Base-by-base conservation (phyloP, 345 rosid genomes). In the Theobroma cacao region DNA sequence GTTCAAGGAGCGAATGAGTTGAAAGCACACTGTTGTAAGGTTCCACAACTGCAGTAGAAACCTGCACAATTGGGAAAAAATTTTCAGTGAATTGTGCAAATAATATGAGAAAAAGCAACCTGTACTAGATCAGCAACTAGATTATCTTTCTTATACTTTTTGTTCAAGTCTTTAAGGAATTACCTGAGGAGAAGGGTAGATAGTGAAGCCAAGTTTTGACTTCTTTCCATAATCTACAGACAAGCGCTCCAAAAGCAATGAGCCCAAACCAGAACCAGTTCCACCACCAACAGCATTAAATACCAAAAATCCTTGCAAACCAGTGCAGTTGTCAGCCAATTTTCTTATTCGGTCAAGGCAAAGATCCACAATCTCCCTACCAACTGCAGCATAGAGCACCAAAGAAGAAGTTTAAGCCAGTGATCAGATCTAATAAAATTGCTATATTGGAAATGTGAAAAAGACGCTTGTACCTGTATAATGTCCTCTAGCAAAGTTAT, bases 401-500 rank as follows among this genome's bases (percentile, higher is more conserved):
- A 52, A 67, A 26, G 33, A 52, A 43, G n/a, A 15, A 77, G 18
- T 22, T 61, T 26, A 75, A 43, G 52, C n/a, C 31, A 47, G 4
- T 18, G 30, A 43, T 20, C 31, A 12, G 18, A 48, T 68, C 14
- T 18, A 74, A 20, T 36, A 78, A 58, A 59, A 60, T 34, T n/a
- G 17, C 22, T 62, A 75, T 5, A 11, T 33, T n/a, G 33, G 41
- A 84, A 59, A 24, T 7, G 76, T 52, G 30, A 31, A 34, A 55
- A 22, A 52, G 81, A 77, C 34, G 20, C n/a, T 58, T 38, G 24
- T 74, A 88, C 98, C 92, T 53, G 94, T 92, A 80, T 93, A 93
- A 83, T 93, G 98, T 59, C 98, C 97, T 84, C 98, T 91, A 65
- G 98, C 97, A 84, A 92, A 93, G 87, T 93, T 92, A 83, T 92